Percentiles rank a stretch among this genome's conserved stretches.
phyloP scores from a whole-genome alignment of 1,139 yeast species.

The Yamadazyma membranifaciens region DNA sequence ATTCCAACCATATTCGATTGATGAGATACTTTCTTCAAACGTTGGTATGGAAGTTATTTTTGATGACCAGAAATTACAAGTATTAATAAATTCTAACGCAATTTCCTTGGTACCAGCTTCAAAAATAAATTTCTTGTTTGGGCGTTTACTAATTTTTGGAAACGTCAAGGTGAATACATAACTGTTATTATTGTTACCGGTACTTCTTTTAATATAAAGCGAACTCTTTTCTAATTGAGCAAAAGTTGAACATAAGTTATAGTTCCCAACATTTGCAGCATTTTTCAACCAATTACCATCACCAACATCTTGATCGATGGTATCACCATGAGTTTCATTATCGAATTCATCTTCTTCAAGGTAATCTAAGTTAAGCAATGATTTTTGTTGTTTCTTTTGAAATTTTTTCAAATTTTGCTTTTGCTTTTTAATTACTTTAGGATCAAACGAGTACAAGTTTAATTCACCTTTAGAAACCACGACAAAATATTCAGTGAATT shows the following conservation, averaged over 20 bases:
- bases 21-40: slow-evolving; percentile 58
- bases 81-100: slow-evolving; percentile 69
- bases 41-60: slow-evolving; percentile 79
- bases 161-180: slow-evolving; percentile 37
- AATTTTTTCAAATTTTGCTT: slow-evolving; percentile 33
- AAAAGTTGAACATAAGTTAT: slow-evolving; percentile 49
- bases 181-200: slow-evolving; percentile 4
- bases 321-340: slow-evolving; percentile 18
- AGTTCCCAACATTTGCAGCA: slow-evolving; percentile 48
- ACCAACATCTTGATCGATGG: slow-evolving; percentile 37
- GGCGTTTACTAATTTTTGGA: slow-evolving; percentile 35
- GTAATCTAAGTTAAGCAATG: slow-evolving; percentile 12
- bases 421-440: slow-evolving; percentile 42
- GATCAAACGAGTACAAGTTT: slow-evolving; percentile 52
- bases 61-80: slow-evolving; percentile 91
- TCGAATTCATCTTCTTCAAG: slow-evolving; percentile 18
- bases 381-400: slow-evolving; percentile 23
- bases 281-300: slow-evolving; percentile 68
- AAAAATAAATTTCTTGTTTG: slow-evolving; percentile 41
- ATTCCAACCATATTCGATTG: slow-evolving; percentile 84
- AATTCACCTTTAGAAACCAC: slow-evolving; percentile 60
- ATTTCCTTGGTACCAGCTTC: slow-evolving; percentile 66
- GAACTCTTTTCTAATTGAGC: slow-evolving; percentile 39
- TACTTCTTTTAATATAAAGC: slow-evolving; percentile 11
- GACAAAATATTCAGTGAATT: slow-evolving; percentile 50